These are phyloP conservation scores for Scolecobasidium constrictum DNA, from an alignment of 2,329 filamentous ascomycete genomes.

Conservation along the genomic window DNA sequence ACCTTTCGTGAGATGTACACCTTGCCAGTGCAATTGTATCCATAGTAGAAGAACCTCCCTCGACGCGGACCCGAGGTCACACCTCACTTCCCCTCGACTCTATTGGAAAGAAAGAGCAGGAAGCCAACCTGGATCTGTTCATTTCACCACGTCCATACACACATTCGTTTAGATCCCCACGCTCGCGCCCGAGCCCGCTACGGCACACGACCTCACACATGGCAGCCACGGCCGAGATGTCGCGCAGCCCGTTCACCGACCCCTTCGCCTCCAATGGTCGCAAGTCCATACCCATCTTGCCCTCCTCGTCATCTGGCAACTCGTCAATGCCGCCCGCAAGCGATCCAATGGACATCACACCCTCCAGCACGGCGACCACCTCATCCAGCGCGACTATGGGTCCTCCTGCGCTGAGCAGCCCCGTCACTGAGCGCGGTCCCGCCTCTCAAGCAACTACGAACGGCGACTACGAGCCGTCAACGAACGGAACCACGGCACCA, in stretches of 20 bases:
- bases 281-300: constrained; percentile 41
- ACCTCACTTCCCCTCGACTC: too few relatives aligned
- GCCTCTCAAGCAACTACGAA: constrained; percentile 36
- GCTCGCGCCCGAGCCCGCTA: background rate
- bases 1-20: too few relatives aligned
- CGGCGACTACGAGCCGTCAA: constrained; percentile 20
- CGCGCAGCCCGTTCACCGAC: constrained; percentile 24
- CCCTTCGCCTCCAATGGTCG: constrained; percentile 34
- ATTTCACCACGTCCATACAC: too few relatives aligned
- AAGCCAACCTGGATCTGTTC: too few relatives aligned
- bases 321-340: constrained; percentile 27
- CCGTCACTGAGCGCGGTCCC: constrained; percentile 16
- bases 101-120: too few relatives aligned
- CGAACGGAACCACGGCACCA: constrained; percentile 31
- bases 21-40: too few relatives aligned
- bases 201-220: constrained; percentile 16
- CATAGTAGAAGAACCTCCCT: too few relatives aligned
- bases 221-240: constrained; percentile 33
- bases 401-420: constrained; percentile 25
- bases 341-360: constrained; percentile 46
- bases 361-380: constrained; percentile 26
- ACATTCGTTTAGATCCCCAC: too few relatives aligned
- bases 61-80: too few relatives aligned
- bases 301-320: constrained; percentile 31
- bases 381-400: constrained; percentile 28